Percentiles rank a stretch among this genome's conserved stretches.
phyloP scores from a whole-genome alignment of 2,329 filamentous ascomycete species.

The Cadophora malorum region DNA sequence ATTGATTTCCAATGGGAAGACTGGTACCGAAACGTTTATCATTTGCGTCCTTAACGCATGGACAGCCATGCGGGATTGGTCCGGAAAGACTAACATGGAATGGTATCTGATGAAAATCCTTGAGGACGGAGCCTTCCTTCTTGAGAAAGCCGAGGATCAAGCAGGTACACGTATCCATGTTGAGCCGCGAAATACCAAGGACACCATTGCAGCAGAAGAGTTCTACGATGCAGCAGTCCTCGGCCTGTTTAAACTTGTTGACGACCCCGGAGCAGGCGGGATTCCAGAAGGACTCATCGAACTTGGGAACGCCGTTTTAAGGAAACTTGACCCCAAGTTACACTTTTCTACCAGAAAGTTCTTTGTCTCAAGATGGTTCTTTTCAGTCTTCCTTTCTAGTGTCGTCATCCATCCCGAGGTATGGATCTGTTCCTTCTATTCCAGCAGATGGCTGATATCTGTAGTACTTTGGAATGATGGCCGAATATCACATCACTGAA shows the following conservation, averaged over 20 bases:
- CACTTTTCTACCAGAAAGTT: constrained; percentile 80
- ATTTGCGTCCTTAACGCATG: constrained; percentile 87
- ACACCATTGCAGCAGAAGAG: constrained; percentile 82
- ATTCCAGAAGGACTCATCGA: constrained; percentile 87
- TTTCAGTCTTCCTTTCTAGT: constrained; percentile 83
- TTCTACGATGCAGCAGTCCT: constrained; percentile 86
- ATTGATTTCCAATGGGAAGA: constrained; percentile 78
- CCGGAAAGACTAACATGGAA: constrained; percentile 86
- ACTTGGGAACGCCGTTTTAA: constrained; percentile 82
- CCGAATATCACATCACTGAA: constrained; percentile 91
- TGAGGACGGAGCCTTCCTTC: constrained; percentile 87
- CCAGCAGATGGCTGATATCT: constrained; percentile 32
- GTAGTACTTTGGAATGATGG: constrained; percentile 69
- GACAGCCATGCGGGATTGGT: constrained; percentile 87
- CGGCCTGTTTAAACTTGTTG: constrained; percentile 83
- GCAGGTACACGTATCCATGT: constrained; percentile 74
- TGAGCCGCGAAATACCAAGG: constrained; percentile 76
- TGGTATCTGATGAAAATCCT: constrained; percentile 95
- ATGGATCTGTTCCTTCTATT: constrained; percentile 41
- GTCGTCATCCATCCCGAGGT: constrained; percentile 90
- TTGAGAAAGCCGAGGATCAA: constrained; percentile 84
- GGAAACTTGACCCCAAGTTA: constrained; percentile 74
- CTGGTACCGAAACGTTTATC: constrained; percentile 79
- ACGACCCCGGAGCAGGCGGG: constrained; percentile 82
- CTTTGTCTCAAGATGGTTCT: constrained; percentile 90